Conservation (phyloP, 2,329 filamentous ascomycete genomes). For the Ophiostoma ips region DNA sequence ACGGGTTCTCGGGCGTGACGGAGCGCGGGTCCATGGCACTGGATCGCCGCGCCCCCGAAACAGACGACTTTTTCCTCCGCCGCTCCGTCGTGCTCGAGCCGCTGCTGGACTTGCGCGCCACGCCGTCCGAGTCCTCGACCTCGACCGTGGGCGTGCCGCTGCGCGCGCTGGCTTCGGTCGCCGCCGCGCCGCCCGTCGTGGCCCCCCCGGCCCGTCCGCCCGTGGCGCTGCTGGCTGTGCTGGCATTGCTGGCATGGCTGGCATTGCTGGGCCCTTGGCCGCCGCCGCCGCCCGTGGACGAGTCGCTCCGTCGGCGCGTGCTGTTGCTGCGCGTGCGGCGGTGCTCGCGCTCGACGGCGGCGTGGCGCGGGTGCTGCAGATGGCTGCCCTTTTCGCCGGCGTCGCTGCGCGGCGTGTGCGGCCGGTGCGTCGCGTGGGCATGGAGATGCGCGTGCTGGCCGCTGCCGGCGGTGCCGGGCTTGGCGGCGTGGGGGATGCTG, state of each 20-base stretch:
- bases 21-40: conserved; percentile 33
- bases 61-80: conserved; percentile 32
- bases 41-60: conserved; percentile 20
- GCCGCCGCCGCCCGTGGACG: conserved; percentile 22
- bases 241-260: background rate
- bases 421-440: background rate
- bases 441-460: no score
- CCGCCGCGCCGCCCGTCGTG: no score
- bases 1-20: conserved; percentile 39
- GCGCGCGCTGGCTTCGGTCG: background rate
- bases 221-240: background rate
- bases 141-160: conserved; percentile 28
- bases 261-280: conserved; percentile 17
- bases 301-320: conserved; percentile 34
- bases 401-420: conserved; percentile 9
- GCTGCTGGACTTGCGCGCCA: conserved; percentile 31
- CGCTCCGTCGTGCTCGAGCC: conserved; percentile 34
- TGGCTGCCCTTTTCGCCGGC: conserved; percentile 15
- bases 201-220: conserved; percentile 14
- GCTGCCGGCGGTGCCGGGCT: background rate
- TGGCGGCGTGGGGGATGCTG: conserved; percentile 14
- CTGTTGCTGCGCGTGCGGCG: conserved; percentile 37
- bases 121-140: conserved; percentile 21
- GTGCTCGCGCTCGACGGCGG: conserved; percentile 31
- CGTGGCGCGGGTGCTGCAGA: conserved; percentile 29